phyloP scores from a whole-genome alignment of 345 rosid species.

The Eucalyptus pauciflora region DNA sequence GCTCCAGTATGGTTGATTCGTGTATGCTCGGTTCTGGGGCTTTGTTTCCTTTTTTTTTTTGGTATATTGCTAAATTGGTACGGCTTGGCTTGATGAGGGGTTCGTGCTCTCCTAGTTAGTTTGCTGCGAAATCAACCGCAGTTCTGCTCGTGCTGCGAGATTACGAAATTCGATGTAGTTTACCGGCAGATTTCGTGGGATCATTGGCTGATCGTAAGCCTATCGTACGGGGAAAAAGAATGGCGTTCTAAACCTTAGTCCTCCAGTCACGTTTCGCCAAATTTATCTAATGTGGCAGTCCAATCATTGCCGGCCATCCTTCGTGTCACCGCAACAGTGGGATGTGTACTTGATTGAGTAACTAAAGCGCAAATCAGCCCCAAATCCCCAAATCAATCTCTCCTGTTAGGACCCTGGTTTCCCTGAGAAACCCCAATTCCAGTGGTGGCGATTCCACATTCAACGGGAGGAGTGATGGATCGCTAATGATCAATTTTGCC shows the following conservation, averaged over 20 bases:
- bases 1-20: neutral
- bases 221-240: neutral
- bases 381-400: neutral
- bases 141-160: neutral
- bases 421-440: neutral
- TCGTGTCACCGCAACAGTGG: neutral
- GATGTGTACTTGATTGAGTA: neutral
- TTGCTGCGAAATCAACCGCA: neutral
- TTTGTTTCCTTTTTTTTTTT: neutral
- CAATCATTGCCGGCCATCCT: neutral
- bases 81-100: neutral
- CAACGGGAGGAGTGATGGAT: neutral
- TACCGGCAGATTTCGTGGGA: neutral
- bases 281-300: neutral
- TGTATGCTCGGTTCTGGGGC: neutral
- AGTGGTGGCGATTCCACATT: neutral
- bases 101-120: neutral
- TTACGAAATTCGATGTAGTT: neutral
- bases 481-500: neutral
- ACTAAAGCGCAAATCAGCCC: neutral
- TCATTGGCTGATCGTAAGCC: neutral
- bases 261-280: neutral
- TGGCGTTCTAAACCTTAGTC: neutral
- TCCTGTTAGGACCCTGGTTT: neutral
- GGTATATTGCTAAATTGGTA: neutral